Evolutionary conservation across 2,329 filamentous ascomycete species (phyloP).

Genomic region (Alternaria metachromatica): DNA sequence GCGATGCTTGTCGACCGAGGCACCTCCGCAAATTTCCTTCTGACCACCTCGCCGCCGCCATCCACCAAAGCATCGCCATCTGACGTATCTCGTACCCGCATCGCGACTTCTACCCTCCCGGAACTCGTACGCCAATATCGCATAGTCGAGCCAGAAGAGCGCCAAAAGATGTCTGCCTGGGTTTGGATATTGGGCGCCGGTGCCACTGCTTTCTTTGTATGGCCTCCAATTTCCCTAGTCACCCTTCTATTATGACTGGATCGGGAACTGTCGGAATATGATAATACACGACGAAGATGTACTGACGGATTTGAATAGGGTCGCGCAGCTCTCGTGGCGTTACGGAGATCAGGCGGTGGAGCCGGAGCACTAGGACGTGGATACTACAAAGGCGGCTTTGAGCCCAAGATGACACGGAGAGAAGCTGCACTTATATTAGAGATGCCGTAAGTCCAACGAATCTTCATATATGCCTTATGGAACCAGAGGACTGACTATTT

Average conservation of each 20-base stretch:
- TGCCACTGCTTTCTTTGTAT: conserved; percentile 70
- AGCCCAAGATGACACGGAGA: conserved; percentile 88
- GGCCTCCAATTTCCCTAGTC: conserved; percentile 17
- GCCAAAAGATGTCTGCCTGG: conserved; percentile 60
- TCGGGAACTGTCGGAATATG: neutral
- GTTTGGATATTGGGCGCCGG: conserved; percentile 67
- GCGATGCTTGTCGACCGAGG: conserved; percentile 24
- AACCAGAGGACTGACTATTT: neutral
- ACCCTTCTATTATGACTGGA: accelerated
- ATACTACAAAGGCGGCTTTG: conserved; percentile 99
- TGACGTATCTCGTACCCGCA: neutral
- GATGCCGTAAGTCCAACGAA: conserved; percentile 71
- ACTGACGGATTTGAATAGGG: conserved; percentile 63
- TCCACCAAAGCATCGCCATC: neutral
- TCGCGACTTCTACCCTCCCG: too few relatives aligned
- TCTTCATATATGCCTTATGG: neutral
- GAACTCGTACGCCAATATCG: too few relatives aligned
- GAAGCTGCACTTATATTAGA: conserved; percentile 92
- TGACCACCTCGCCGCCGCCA: conserved; percentile 6
- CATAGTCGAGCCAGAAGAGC: neutral
- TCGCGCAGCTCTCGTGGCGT: conserved; percentile 87
- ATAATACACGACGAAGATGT: neutral
- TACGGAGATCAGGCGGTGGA: conserved; percentile 76
- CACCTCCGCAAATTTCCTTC: conserved; percentile 27
- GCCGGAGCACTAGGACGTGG: conserved; percentile 81